phyloP scores from a whole-genome alignment of 768 basidiomycete genomes.

The Boletus sp. region DNA sequence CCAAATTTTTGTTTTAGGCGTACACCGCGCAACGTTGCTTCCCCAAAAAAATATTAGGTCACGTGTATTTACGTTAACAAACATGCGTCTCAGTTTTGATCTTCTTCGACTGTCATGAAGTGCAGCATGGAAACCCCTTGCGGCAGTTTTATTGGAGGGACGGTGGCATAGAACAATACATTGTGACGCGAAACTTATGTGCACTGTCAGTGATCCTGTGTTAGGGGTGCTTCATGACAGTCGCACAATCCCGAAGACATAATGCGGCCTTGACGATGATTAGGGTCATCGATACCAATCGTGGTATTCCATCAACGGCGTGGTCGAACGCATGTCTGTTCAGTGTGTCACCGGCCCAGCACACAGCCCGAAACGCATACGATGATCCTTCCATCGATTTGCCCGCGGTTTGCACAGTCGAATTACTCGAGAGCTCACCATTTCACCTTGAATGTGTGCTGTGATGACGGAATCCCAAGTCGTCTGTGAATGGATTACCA shows the following conservation, averaged over 20 bases:
- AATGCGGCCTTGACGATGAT: conserved; percentile 2
- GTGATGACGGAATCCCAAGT: background rate
- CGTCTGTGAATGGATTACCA: background rate
- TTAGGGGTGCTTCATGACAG: conserved; percentile 3
- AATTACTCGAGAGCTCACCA: background rate
- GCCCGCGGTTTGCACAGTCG: background rate
- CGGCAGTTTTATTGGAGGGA: background rate
- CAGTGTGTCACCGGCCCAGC: background rate
- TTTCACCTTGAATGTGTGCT: background rate
- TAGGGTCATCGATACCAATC: conserved; percentile 28
- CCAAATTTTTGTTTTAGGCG: conserved; percentile 30
- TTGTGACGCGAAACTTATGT: background rate
- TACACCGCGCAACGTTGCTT: conserved; percentile 11
- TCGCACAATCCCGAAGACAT: conserved; percentile 15
- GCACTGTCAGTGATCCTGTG: background rate
- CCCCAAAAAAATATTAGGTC: conserved; percentile 30
- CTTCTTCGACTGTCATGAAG: background rate
- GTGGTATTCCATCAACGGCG: conserved; percentile 16
- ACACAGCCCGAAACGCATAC: background rate
- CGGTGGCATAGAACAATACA: background rate
- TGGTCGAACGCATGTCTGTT: conserved; percentile 18
- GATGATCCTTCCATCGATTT: background rate
- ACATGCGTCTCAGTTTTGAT: conserved; percentile 1
- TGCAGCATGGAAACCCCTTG: background rate
- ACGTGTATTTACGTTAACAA: conserved; percentile 27